Percentiles rank a stretch among this genome's conserved stretches.
Evolutionary conservation across 164 flowering plant species (phyloP).

Genomic region (Annona cherimola): DNA sequence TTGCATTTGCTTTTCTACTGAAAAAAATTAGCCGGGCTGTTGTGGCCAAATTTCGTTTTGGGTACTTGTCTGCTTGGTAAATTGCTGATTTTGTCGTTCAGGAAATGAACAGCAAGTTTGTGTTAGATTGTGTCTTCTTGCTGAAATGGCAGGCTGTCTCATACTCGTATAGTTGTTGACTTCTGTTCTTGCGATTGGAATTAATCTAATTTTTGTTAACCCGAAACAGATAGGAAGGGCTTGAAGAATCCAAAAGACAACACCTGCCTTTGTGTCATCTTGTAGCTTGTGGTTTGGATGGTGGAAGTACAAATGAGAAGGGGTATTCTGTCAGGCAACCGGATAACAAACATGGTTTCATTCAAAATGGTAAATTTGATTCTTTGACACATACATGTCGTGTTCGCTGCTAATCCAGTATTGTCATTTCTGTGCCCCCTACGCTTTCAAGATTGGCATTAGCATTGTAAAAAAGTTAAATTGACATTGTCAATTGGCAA

Average conservation of each 20-base stretch:
- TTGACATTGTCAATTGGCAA: too few relatives aligned
- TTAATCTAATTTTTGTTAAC: neutral
- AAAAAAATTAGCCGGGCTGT: too few relatives aligned
- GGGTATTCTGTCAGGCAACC: neutral
- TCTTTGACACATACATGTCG: too few relatives aligned
- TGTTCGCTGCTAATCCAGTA: too few relatives aligned
- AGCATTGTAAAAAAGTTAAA: too few relatives aligned
- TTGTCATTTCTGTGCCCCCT: too few relatives aligned
- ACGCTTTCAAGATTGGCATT: too few relatives aligned
- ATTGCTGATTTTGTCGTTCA: neutral
- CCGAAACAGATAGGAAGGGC: constrained; percentile 51
- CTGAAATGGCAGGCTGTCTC: neutral
- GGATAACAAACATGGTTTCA: neutral
- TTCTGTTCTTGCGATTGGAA: neutral
- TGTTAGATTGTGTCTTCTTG: neutral
- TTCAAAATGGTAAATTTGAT: too few relatives aligned
- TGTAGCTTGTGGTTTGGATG: constrained; percentile 25
- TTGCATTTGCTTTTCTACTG: too few relatives aligned
- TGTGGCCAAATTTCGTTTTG: too few relatives aligned
- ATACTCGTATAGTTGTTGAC: neutral
- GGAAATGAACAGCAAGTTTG: neutral
- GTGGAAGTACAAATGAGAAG: neutral
- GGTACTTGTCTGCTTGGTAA: neutral
- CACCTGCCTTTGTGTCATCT: constrained; percentile 62
- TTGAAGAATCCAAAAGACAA: constrained; percentile 34